phyloP scores from a whole-genome alignment of 1,284 basidiomycete species.

The Termitomyces sp. region DNA sequence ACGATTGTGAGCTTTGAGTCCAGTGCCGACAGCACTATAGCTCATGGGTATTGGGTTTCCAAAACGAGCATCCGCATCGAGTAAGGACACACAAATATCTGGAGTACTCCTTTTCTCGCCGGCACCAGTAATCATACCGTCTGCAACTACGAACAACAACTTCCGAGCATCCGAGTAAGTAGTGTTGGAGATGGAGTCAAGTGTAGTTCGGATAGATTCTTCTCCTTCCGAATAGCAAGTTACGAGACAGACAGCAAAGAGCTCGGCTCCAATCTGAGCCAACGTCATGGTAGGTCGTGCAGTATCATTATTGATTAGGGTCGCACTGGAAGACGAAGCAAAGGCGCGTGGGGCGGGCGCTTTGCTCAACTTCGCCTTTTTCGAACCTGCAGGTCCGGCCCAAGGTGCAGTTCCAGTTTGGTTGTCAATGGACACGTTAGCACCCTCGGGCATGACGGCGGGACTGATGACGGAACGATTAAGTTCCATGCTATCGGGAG shows the following conservation, averaged over 20 bases:
- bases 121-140: slow-evolving; percentile 98
- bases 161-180: slow-evolving; percentile 91
- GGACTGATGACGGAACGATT: slow-evolving; percentile 81
- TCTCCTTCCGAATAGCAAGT: slow-evolving; percentile 98
- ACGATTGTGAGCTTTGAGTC: slow-evolving; percentile 86
- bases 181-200: slow-evolving; percentile 89
- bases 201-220: slow-evolving; percentile 85
- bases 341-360: slow-evolving; percentile 36
- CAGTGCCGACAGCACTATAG: slow-evolving; percentile 87
- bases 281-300: slow-evolving; percentile 70
- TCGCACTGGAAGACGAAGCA: slow-evolving; percentile 46
- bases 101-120: slow-evolving; percentile 95
- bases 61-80: slow-evolving; percentile 93
- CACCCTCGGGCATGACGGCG: slow-evolving; percentile 93
- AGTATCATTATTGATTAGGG: slow-evolving; percentile 45
- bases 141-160: slow-evolving; percentile 91
- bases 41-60: slow-evolving; percentile 96
- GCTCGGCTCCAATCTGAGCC: slow-evolving; percentile 86
- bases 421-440: slow-evolving; percentile 87
- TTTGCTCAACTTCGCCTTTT: slow-evolving; percentile 40
- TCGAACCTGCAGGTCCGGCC: slow-evolving; percentile 60
- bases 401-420: slow-evolving; percentile 90
- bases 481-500: slow-evolving; percentile 64
- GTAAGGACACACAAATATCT: slow-evolving; percentile 89
- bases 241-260: slow-evolving; percentile 92